A percentile compares a stretch with the other conserved stretches of the same genome.
These are phyloP conservation scores for Paratrypanosoma confusum DNA, from an alignment of 208 protist genomes.

Conservation along the genomic window DNA sequence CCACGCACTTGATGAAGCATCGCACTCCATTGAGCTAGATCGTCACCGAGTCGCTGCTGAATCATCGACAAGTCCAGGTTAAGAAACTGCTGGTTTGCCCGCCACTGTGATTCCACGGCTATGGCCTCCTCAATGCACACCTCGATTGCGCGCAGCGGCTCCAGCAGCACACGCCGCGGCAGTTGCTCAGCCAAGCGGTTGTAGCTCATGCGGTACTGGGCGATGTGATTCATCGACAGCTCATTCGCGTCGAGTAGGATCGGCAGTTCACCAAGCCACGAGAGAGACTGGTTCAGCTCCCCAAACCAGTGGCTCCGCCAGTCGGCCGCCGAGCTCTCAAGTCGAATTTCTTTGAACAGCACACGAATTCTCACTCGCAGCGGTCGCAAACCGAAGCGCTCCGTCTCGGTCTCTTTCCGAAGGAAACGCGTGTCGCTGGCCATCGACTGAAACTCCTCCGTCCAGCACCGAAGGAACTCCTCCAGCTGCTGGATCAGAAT, in stretches of 20 bases:
- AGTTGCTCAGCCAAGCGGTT: conserved; percentile 42
- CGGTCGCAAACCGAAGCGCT: conserved; percentile 67
- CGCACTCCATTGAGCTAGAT: conserved; percentile 59
- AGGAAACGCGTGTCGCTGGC: conserved; percentile 52
- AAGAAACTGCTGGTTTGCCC: conserved; percentile 71
- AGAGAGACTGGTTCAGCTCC: conserved; percentile 60
- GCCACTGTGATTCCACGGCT: conserved; percentile 70
- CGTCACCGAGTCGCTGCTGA: conserved; percentile 68
- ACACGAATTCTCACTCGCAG: conserved; percentile 76
- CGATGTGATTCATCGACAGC: too few species aligned
- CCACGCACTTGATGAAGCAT: conserved; percentile 53
- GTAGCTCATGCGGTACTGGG: conserved; percentile 36
- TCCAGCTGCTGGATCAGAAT: conserved; percentile 56
- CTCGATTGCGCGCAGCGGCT: conserved; percentile 71
- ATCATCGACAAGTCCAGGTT: conserved; percentile 70
- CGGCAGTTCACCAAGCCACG: conserved; percentile 63
- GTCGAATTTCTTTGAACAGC: conserved; percentile 59
- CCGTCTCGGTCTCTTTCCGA: conserved; percentile 35
- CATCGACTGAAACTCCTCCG: conserved; percentile 75
- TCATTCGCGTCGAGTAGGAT: conserved; percentile 46
- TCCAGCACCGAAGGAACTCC: conserved; percentile 64
- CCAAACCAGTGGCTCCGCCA: conserved; percentile 75
- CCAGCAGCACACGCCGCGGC: conserved; percentile 25
- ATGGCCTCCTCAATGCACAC: conserved; percentile 60
- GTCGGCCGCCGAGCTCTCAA: conserved; percentile 36